These are phyloP conservation scores for Colletotrichum musae DNA, from an alignment of 2,329 filamentous ascomycete species.

Conservation along the genomic window DNA sequence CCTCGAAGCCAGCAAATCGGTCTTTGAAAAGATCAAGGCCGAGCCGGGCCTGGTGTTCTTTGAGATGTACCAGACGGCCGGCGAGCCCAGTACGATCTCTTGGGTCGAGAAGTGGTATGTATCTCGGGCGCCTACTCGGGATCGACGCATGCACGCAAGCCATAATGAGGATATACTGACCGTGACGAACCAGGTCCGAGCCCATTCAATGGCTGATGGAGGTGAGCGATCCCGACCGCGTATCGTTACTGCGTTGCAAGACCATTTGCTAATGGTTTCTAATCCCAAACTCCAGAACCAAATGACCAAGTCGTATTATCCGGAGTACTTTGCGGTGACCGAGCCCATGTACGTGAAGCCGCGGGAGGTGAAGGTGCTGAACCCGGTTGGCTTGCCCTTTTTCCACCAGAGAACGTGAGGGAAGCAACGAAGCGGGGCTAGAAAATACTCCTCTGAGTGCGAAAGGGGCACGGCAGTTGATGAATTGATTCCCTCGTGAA, in stretches of 20 bases:
- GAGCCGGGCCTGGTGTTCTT: slow-evolving; percentile 62
- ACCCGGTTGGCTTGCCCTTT: not conserved
- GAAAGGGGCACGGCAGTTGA: not conserved
- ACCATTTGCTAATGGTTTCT: no score
- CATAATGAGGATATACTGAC: not conserved
- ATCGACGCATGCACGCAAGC: not conserved
- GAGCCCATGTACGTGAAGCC: not conserved
- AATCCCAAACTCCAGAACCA: not conserved
- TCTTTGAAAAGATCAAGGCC: slow-evolving; percentile 56
- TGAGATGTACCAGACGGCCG: slow-evolving; percentile 54
- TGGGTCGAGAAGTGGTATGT: slow-evolving; percentile 59
- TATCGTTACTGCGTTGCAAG: no score
- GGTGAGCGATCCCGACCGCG: not conserved
- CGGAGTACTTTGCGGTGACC: not conserved
- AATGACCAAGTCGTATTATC: slow-evolving; percentile 7
- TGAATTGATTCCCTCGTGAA: no score
- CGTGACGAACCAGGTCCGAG: not conserved
- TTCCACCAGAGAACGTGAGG: not conserved
- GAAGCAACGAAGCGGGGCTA: not conserved
- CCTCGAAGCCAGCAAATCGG: slow-evolving; percentile 45
- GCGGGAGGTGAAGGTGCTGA: not conserved
- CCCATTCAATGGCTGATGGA: not conserved
- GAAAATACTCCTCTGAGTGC: not conserved
- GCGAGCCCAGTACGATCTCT: slow-evolving; percentile 54
- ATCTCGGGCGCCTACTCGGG: not conserved